Evolutionary conservation across 208 protist species (phyloP), one percentile per base, ranked within the genome.

Genomic region (Trypanosoma boissoni): DNA sequence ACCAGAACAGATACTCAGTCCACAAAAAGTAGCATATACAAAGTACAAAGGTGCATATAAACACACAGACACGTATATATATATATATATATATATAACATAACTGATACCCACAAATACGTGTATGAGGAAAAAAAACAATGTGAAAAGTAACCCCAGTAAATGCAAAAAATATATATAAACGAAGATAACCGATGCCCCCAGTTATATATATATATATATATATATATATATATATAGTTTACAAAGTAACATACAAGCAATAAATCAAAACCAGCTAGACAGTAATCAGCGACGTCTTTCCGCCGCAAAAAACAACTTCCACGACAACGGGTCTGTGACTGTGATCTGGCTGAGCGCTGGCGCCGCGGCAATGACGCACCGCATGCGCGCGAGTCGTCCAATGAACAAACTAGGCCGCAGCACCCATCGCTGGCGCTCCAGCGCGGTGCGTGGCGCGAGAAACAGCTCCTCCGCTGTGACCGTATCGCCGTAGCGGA

Each of bases 351-450:
- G 16, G n/a, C 27, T 42, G n/a, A 65, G 27, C 16, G 48, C 45
- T 6, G 59, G 49, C 10, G 50, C 3, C 7, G 59, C 55, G 8
- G 59, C 49, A 26, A 65, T 12, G 9, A 39, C 59, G 29, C 59
- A 65, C n/a, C 59, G 59, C 21, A 65, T 24, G 20, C 5, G 50
- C 10, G 37, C 9, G 31, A 65, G 49, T 28, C 20, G 59, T 16
- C 49, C 59, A 46, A 57, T 28, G 20, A 65, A 65, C 26, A 58
- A 49, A 29, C 48, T 65, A 1, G 59, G 59, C 14, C 59, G 59
- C 24, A 65, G 24, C 18, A 39, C 2, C 32, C 34, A 57, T 3
- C 27, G 36, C 14, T 49, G 46, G 6, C 39, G n/a, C 9, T 10
- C 16, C 36, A 50, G n/a, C 10, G 27, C 31, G 3, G n/a, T 9